Evolutionary conservation across 352 stramenopile genomes (phyloP).

Genomic region (Globisporangium cystogenes): DNA sequence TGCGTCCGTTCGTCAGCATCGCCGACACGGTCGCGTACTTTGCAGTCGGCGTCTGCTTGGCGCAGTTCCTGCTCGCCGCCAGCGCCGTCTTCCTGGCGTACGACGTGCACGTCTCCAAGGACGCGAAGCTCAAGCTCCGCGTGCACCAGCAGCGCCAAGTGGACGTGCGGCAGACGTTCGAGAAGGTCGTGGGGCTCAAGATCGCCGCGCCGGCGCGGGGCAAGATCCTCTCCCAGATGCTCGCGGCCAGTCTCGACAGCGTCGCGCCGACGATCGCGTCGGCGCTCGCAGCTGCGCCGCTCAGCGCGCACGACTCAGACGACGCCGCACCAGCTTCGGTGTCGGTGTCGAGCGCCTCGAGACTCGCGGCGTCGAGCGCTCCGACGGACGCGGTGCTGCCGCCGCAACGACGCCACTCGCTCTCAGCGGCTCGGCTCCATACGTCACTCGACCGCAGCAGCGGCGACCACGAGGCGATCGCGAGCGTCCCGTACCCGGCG

Average conservation of each 20-base stretch:
- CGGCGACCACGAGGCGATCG: constrained; percentile 6
- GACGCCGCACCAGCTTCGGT: background rate
- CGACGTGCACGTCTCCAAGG: constrained; percentile 57
- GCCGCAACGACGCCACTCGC: constrained; percentile 1
- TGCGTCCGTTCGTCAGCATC: constrained; percentile 42
- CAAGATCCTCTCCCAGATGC: constrained; percentile 59
- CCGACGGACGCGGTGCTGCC: background rate
- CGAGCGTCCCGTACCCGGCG: constrained; percentile 53
- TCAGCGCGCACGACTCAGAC: background rate
- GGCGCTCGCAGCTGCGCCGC: constrained; percentile 27
- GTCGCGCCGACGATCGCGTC: constrained; percentile 40
- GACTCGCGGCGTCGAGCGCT: constrained; percentile 1
- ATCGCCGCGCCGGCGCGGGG: constrained; percentile 58
- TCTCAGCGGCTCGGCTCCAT: constrained; percentile 1
- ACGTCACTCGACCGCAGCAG: background rate
- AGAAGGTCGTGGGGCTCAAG: constrained; percentile 67
- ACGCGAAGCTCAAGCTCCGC: constrained; percentile 64
- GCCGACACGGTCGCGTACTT: constrained; percentile 38
- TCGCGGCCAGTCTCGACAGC: constrained; percentile 47
- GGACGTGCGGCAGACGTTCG: constrained; percentile 51
- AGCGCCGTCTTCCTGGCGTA: constrained; percentile 51
- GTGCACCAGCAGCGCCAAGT: constrained; percentile 20
- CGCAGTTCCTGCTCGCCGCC: constrained; percentile 32
- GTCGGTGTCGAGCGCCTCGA: constrained; percentile 8
- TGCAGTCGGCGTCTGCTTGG: constrained; percentile 20